Base-by-base conservation (phyloP, 768 basidiomycete species). In the Trametes sanguinea region DNA sequence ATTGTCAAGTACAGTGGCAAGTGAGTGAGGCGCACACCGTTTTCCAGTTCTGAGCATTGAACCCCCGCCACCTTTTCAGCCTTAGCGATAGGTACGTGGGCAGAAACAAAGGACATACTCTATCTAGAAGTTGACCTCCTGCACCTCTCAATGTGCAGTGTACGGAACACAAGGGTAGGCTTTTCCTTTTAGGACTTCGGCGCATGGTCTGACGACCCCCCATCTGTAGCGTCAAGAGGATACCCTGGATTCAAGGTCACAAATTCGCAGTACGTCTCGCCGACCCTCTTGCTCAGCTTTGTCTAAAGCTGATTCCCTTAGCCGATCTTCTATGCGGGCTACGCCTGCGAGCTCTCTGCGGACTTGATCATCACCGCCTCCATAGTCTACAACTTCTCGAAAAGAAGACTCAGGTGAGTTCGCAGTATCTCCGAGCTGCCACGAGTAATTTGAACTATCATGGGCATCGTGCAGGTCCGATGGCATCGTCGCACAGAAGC, bases 101-200 rank as follows among this genome's bases (percentile, higher is more conserved):
- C n/a, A n/a, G n/a, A n/a, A n/a, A n/a, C 35, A 5, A 5, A 37
- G 10, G 6, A 37, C 35, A 37, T 10, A 37, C 35, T 37, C 35
- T 13, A 29, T 6, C 35, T 39, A 9, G n/a, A 29, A 14, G 5
- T 14, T 47, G 4, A 7, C 2, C 9, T 11, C 2, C 8, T 6
- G 45, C 27, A 32, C 17, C 27, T 22, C 1, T 44, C 16, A 6
- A 3, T 17, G 5, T 14, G 0, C 17, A 56, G 55, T 48, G 6
- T 56, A 56, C 35, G 55, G 33, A 7, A 56, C 55, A 5, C 33
- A 56, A 35, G 55, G 55, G 55, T 56, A 39, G 3, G 55, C 39
- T 10, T 16, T 2, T 16, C 16, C 17, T 5, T 46, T 11, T n/a
- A n/a, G n/a, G n/a, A n/a, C n/a, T n/a, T n/a, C n/a, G 27, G 14